Percentiles rank a stretch among this genome's conserved stretches.
These are phyloP conservation scores for Saccharomyces jurei DNA, from an alignment of 805 yeast genomes.

Conservation along the genomic window DNA sequence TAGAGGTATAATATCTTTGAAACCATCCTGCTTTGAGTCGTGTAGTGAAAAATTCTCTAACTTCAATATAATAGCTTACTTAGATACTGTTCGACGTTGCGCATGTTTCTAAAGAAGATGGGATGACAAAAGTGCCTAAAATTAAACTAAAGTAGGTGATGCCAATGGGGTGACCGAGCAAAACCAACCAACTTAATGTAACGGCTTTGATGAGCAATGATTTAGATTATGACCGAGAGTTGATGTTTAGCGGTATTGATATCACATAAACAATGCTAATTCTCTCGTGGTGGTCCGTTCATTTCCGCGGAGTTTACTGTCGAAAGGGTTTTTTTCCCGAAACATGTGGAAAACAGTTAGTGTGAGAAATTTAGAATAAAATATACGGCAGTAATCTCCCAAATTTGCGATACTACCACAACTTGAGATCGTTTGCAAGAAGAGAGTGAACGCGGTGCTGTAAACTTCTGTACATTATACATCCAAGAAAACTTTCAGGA, in stretches of 20 bases:
- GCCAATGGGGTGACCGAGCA: background rate
- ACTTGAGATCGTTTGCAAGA: background rate
- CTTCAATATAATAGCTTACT: background rate
- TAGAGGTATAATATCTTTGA: background rate
- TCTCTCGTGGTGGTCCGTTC: background rate
- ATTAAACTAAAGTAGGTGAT: background rate
- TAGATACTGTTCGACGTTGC: background rate
- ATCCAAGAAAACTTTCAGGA: background rate
- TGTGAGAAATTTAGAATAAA: slow-evolving; percentile 2
- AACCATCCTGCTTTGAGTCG: background rate
- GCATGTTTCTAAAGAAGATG: background rate
- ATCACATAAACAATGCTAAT: background rate
- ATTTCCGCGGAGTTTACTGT: background rate
- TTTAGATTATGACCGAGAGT: background rate
- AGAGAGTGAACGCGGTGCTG: background rate
- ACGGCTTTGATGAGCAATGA: background rate
- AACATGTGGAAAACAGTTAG: slow-evolving; percentile 3
- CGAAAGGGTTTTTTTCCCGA: background rate
- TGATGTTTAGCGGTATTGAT: background rate
- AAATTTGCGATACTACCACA: slow-evolving; percentile 1
- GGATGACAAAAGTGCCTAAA: background rate
- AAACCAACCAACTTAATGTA: background rate
- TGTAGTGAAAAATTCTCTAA: background rate
- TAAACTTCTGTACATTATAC: background rate
- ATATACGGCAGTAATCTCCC: slow-evolving; percentile 3